A percentile compares a stretch with the other conserved stretches of the same genome.
Conservation (phyloP, 23 red algal genomes). For the Chondrus crispus region DNA sequence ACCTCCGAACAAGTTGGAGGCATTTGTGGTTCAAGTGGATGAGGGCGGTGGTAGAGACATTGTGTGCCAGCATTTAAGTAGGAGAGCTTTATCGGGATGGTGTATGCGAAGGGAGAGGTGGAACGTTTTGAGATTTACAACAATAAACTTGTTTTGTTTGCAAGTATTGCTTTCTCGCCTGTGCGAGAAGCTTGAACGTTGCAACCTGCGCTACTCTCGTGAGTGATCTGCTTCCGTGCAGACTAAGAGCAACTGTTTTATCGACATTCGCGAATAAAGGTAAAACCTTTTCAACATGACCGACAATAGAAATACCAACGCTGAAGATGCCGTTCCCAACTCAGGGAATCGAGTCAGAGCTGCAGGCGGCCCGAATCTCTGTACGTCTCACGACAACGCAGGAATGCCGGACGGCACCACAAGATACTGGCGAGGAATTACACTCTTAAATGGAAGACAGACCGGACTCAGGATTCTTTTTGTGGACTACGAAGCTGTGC, state of each 20-base stretch:
- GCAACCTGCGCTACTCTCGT: too few relatives aligned
- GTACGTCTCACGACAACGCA: neutral
- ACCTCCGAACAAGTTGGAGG: too few relatives aligned
- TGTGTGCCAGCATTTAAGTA: too few relatives aligned
- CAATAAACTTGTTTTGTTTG: too few relatives aligned
- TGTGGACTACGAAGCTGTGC: neutral
- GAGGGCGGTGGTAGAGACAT: too few relatives aligned
- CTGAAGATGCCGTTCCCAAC: neutral
- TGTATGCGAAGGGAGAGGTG: too few relatives aligned
- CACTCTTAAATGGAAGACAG: neutral
- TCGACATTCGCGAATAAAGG: conserved; percentile 1
- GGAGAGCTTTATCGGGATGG: too few relatives aligned
- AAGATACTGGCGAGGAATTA: neutral
- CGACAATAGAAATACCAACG: neutral
- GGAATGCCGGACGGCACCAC: neutral
- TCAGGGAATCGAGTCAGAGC: too few relatives aligned
- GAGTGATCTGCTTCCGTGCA: neutral
- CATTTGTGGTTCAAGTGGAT: too few relatives aligned
- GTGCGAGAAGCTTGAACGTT: too few relatives aligned
- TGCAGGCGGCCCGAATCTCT: neutral
- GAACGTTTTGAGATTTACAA: too few relatives aligned
- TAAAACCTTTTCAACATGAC: neutral
- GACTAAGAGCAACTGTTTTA: neutral
- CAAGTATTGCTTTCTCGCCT: too few relatives aligned
- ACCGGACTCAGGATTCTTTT: neutral